Base-by-base conservation (phyloP, 2,329 filamentous ascomycete genomes). In the Emericellopsis cladophorae region DNA sequence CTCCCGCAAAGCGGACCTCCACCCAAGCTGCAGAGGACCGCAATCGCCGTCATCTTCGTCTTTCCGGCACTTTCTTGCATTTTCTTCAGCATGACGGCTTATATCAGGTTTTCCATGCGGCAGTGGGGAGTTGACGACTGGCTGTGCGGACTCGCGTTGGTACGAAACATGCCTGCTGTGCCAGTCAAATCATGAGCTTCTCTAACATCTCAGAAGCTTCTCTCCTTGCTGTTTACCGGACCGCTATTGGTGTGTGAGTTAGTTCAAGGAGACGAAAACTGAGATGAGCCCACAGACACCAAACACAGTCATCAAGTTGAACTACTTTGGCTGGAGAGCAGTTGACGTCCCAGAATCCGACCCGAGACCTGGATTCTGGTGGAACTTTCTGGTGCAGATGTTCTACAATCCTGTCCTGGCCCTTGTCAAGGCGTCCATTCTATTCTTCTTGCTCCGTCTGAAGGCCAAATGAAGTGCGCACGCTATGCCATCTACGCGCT, bases 381-480 rank as follows among this genome's bases (percentile, higher is more conserved):
- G 55, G 55, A 59, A 57, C 47, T 66, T 58, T 34, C 47, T 59
- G 15, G 58, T 59, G 31, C 58, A 66, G 35, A 49, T 66, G 8
- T 49, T 65, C 2, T 68, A 69, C 52, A 68, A 66, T 40, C 65
- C 66, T 0, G 62, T 68, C 36, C 48, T 69, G 2, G 62, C 63
- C 4, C 53, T 69, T 9, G 59, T 67, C 42, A 69, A 68, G 48
- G 56, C 59, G 2, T 68, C 66, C 0, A 54, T 67, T 15, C 55
- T 69, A 4, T 45, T 68, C n/a, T 66, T 68, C 43, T 54, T 68
- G n/a, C 54, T 65, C 15, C 62, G 63, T 1, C 55, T 1, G 57
- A 59, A 38, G 50, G 59, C 31, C 51, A 61, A 42, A 59, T 60
- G 43, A 49, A 39, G 23, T 55, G 45, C 18, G 51, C 65, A 2